phyloP scores from a whole-genome alignment of 371 early-diverging fungal species.

The Umbelopsis sp. region DNA sequence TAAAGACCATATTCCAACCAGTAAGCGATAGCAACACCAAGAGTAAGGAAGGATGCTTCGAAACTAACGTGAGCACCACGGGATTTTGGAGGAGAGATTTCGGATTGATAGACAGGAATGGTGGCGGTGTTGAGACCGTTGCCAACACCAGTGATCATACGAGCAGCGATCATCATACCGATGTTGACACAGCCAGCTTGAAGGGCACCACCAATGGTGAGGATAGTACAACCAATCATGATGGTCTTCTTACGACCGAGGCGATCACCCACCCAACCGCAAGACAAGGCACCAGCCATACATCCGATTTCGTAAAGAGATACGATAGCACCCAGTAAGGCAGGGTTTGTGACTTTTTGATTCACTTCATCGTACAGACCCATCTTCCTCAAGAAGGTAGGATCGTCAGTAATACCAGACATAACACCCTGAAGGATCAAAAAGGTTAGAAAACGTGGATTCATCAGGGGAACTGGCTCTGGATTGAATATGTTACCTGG shows the following conservation, averaged over 20 bases:
- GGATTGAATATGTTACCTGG: slow-evolving; percentile 35
- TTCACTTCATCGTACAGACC: slow-evolving; percentile 23
- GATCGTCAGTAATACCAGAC: slow-evolving; percentile 49
- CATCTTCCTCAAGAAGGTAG: slow-evolving; percentile 38
- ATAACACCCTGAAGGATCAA: slow-evolving; percentile 40
- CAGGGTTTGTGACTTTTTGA: slow-evolving; percentile 27
- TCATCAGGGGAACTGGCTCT: neutral
- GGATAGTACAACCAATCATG: slow-evolving; percentile 35
- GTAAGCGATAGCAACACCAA: slow-evolving; percentile 45
- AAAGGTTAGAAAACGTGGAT: neutral
- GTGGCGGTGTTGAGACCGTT: slow-evolving; percentile 58
- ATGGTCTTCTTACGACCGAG: slow-evolving; percentile 40
- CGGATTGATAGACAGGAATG: slow-evolving; percentile 54
- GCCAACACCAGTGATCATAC: slow-evolving; percentile 60
- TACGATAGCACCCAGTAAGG: slow-evolving; percentile 30
- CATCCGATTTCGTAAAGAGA: slow-evolving; percentile 36
- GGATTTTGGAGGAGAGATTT: slow-evolving; percentile 53
- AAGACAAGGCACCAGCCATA: slow-evolving; percentile 33
- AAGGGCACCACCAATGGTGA: slow-evolving; percentile 39
- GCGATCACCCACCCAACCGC: slow-evolving; percentile 35
- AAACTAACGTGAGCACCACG: slow-evolving; percentile 44
- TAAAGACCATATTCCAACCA: slow-evolving; percentile 52
- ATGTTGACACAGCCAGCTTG: slow-evolving; percentile 42
- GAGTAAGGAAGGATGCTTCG: slow-evolving; percentile 36
- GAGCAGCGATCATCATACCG: slow-evolving; percentile 47